These are phyloP conservation scores for Saccharomycopsis malanga DNA, from an alignment of 805 yeast species.

Conservation along the genomic window DNA sequence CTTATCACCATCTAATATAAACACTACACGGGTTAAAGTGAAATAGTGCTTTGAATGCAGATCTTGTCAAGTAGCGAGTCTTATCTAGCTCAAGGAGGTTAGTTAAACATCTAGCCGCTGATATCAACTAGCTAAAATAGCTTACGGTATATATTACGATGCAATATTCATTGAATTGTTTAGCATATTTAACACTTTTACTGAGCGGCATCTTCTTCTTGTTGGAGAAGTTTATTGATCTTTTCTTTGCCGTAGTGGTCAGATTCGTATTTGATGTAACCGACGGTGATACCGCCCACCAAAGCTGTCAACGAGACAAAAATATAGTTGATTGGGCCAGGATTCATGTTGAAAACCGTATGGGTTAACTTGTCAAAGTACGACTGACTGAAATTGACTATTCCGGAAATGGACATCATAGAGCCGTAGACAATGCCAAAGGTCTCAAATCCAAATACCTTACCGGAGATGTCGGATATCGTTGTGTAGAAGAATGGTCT, in stretches of 20 bases:
- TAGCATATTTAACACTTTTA: too few relatives aligned
- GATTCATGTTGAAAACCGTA: conserved; percentile 60
- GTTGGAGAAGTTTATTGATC: not conserved
- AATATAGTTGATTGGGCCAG: conserved; percentile 64
- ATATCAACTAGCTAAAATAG: too few relatives aligned
- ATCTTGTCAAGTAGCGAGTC: too few relatives aligned
- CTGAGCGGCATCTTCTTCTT: not conserved
- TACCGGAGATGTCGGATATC: conserved; percentile 83
- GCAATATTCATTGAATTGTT: too few relatives aligned
- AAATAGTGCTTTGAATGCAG: too few relatives aligned
- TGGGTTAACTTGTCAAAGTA: conserved; percentile 67
- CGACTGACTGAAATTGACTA: conserved; percentile 69
- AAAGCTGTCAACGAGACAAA: conserved; percentile 49
- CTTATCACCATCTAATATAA: too few relatives aligned
- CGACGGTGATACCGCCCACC: conserved; percentile 5
- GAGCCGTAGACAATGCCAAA: conserved; percentile 91
- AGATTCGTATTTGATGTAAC: conserved; percentile 15
- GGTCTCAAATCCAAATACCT: conserved; percentile 87
- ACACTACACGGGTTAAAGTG: too few relatives aligned
- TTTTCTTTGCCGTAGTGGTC: conserved; percentile 14
- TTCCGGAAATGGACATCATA: conserved; percentile 73
- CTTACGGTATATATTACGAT: too few relatives aligned
- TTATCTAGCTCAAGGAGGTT: too few relatives aligned
- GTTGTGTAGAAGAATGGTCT: conserved; percentile 93
- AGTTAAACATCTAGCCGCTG: too few relatives aligned